A percentile compares a stretch with the other conserved stretches of the same genome.
These are phyloP conservation scores for Fusarium sp. DNA, from an alignment of 2,329 filamentous ascomycete genomes.

Conservation along the genomic window DNA sequence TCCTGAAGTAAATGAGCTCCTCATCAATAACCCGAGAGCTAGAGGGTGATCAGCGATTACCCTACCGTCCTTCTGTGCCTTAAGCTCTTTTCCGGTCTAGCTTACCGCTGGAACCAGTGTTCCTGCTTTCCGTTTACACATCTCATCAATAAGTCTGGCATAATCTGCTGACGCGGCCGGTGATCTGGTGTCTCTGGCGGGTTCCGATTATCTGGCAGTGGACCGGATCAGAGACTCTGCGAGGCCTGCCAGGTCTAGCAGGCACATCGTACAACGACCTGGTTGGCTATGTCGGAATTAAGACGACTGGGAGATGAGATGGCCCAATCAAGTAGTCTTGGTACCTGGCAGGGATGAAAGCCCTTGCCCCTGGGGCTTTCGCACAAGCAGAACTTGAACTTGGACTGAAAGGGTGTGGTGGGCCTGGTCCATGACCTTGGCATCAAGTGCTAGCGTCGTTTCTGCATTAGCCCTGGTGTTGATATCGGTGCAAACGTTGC, in stretches of 20 bases:
- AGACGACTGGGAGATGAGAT: conserved; percentile 2
- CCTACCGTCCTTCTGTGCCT: background rate
- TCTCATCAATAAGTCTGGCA: conserved; percentile 1
- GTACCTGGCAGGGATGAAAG: conserved; percentile 40
- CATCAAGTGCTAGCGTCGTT: conserved; percentile 14
- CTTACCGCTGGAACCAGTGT: conserved; percentile 15
- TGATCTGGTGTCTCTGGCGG: conserved; percentile 26
- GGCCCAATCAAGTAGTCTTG: conserved; percentile 31
- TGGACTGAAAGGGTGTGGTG: conserved; percentile 34
- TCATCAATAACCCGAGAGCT: conserved; percentile 6
- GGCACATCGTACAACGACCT: background rate
- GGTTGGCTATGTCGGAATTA: conserved; percentile 8
- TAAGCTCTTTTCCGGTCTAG: conserved; percentile 19
- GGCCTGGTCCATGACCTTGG: conserved; percentile 2
- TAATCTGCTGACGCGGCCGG: conserved; percentile 35
- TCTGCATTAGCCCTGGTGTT: conserved; percentile 31
- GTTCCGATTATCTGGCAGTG: conserved; percentile 3
- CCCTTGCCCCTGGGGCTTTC: conserved; percentile 11
- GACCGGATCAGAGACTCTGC: conserved; percentile 1
- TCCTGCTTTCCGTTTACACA: conserved; percentile 16
- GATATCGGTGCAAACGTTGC: conserved; percentile 28
- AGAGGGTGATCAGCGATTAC: conserved; percentile 9
- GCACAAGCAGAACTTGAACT: conserved; percentile 30
- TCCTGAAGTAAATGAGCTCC: background rate
- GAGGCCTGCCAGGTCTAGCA: conserved; percentile 10